phyloP scores from a whole-genome alignment of 1,284 basidiomycete genomes.

The Ganoderma resinaceum region DNA sequence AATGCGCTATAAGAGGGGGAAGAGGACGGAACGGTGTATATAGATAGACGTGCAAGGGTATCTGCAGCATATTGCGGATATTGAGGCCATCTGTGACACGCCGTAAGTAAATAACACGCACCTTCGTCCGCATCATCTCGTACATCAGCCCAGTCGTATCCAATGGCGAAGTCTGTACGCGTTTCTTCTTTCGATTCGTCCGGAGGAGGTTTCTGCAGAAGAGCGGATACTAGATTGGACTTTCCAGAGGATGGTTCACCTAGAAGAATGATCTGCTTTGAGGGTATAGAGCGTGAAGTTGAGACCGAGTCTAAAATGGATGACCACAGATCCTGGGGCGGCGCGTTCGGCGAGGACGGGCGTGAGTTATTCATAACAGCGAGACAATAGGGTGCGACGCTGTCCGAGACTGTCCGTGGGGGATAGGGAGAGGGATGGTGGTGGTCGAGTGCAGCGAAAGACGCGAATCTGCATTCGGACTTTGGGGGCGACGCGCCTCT shows the following conservation, averaged over 20 bases:
- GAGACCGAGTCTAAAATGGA: slow-evolving; percentile 91
- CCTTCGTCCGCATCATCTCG: slow-evolving; percentile 91
- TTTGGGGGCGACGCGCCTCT: slow-evolving; percentile 31
- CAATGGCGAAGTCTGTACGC: slow-evolving; percentile 77
- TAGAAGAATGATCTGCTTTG: slow-evolving; percentile 85
- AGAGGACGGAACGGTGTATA: slow-evolving; percentile 89
- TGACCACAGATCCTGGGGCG: slow-evolving; percentile 87
- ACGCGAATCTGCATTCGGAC: slow-evolving; percentile 22
- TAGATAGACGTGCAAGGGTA: slow-evolving; percentile 84
- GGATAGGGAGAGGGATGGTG: not conserved
- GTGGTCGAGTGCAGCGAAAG: slow-evolving; percentile 8
- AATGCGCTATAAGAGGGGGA: slow-evolving; percentile 76
- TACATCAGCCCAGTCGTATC: slow-evolving; percentile 88
- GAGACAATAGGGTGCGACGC: not conserved
- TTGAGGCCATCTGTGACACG: not conserved
- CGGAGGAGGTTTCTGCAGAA: slow-evolving; percentile 68
- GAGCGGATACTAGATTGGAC: slow-evolving; percentile 70
- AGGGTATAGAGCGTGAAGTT: slow-evolving; percentile 81
- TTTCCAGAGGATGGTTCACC: slow-evolving; percentile 83
- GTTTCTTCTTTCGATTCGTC: slow-evolving; percentile 65
- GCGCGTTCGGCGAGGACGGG: slow-evolving; percentile 68
- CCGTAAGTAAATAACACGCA: slow-evolving; percentile 42
- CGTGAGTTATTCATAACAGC: slow-evolving; percentile 57
- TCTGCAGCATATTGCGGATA: slow-evolving; percentile 52
- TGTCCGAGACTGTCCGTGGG: not conserved